Percentiles rank a stretch among this genome's conserved stretches.
phyloP scores from a whole-genome alignment of 768 basidiomycete genomes.

The Candolleomyces eurysporus region DNA sequence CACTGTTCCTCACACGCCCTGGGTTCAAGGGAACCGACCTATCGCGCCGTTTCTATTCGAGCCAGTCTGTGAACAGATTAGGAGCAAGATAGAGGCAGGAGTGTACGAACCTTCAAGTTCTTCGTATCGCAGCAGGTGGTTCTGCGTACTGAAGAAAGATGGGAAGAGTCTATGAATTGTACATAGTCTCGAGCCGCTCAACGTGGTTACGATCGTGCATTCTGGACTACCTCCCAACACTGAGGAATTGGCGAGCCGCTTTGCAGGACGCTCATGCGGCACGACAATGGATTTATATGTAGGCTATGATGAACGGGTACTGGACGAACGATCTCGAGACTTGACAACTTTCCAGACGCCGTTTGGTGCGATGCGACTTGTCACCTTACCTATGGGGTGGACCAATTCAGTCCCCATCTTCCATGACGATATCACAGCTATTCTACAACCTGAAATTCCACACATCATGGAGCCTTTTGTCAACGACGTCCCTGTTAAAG shows the following conservation, averaged over 20 bases:
- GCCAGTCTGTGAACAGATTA: slow-evolving; percentile 5
- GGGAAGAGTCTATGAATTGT: slow-evolving; percentile 28
- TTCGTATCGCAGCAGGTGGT: slow-evolving; percentile 36
- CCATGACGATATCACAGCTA: too few relatives aligned
- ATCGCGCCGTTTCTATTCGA: slow-evolving; percentile 14
- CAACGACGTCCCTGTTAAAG: slow-evolving; percentile 41
- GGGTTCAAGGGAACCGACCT: slow-evolving; percentile 4
- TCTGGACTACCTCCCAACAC: too few relatives aligned
- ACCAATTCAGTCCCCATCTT: too few relatives aligned
- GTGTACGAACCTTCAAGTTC: too few relatives aligned
- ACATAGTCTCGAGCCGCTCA: slow-evolving; percentile 33
- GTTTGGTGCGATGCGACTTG: slow-evolving; percentile 5
- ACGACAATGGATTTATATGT: slow-evolving; percentile 5
- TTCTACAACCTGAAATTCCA: slow-evolving; percentile 39
- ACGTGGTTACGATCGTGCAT: slow-evolving; percentile 28
- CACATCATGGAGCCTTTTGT: slow-evolving; percentile 33
- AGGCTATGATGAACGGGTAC: background rate
- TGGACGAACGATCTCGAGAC: background rate
- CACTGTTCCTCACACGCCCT: slow-evolving; percentile 10
- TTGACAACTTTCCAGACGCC: slow-evolving; percentile 8
- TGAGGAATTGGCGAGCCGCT: too few relatives aligned
- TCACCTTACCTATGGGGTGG: slow-evolving; percentile 11
- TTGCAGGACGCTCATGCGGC: too few relatives aligned
- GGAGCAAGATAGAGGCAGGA: slow-evolving; percentile 29
- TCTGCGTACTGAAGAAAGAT: slow-evolving; percentile 34